phyloP scores from a whole-genome alignment of 2,329 filamentous ascomycete genomes.

The Apiospora arundinis region DNA sequence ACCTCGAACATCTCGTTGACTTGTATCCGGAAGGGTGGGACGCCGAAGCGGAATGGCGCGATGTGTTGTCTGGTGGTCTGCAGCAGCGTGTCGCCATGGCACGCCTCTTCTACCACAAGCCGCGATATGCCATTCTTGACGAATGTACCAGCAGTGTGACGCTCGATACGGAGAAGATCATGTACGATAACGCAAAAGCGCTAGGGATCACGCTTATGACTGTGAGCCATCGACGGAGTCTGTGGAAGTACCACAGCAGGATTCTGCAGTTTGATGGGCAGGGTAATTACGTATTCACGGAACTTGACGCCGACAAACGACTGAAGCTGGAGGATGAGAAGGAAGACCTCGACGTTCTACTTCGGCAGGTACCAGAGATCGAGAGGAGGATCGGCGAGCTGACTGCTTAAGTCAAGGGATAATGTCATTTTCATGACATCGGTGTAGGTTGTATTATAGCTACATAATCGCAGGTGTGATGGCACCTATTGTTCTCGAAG shows the following conservation, averaged over 20 bases:
- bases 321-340: slow-evolving; percentile 93
- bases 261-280: slow-evolving; percentile 98
- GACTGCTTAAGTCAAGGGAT: slow-evolving; percentile 49
- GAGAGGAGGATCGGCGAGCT: slow-evolving; percentile 86
- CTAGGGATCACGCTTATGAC: slow-evolving; percentile 96
- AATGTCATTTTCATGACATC: background rate
- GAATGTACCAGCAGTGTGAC: slow-evolving; percentile 98
- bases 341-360: slow-evolving; percentile 86
- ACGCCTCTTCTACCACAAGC: slow-evolving; percentile 89
- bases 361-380: slow-evolving; percentile 86
- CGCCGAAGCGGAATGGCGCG: slow-evolving; percentile 94
- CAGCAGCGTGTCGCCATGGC: slow-evolving; percentile 98
- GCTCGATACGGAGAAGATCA: slow-evolving; percentile 89
- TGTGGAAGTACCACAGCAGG: slow-evolving; percentile 96
- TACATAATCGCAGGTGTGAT: background rate
- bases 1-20: slow-evolving; percentile 82
- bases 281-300: slow-evolving; percentile 88
- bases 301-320: slow-evolving; percentile 84
- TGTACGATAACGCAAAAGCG: slow-evolving; percentile 96
- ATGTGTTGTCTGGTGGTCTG: slow-evolving; percentile 88
- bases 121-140: slow-evolving; percentile 93
- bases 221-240: slow-evolving; percentile 84
- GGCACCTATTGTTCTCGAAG: background rate
- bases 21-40: slow-evolving; percentile 84
- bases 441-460: background rate